Evolutionary conservation across 495 filamentous ascomycete genomes (phyloP), one percentile per base, ranked within the genome.

Genomic region (Xylaria palmicola): DNA sequence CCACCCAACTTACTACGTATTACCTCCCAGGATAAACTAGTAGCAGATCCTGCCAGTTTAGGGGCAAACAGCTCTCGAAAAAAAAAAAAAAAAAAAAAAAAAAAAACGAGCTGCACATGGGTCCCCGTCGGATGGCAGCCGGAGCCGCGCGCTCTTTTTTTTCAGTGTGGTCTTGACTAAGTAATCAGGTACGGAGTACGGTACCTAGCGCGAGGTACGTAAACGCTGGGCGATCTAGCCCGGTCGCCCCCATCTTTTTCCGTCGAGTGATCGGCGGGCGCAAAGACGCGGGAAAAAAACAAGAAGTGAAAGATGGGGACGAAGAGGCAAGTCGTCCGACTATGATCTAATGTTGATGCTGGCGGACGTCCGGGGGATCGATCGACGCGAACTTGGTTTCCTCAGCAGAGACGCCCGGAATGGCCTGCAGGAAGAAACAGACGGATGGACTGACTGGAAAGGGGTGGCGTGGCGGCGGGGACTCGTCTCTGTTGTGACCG

Each of bases 41-140:
- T 44, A 56, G 53, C 53, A 43, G 53, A 56, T 56, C 53, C 39
- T 56, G 15, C 9, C 53, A 19, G 19, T 39, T 39, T 30, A 48
- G 55, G 43, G 55, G 44, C 55, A 39, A 48, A n/a, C n/a, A n/a
- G n/a, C n/a, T n/a, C n/a, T n/a, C n/a, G n/a, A n/a, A n/a, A n/a
- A n/a, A n/a, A n/a, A n/a, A n/a, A n/a, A n/a, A n/a, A n/a, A n/a
- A n/a, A n/a, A n/a, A n/a, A n/a, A n/a, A n/a, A n/a, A n/a, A n/a
- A n/a, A n/a, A n/a, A n/a, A n/a, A n/a, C n/a, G 30, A 39, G 53
- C 22, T 32, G 36, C 26, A 27, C 53, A 56, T 26, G 53, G 53
- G 34, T 56, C 12, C 30, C 20, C 9, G 4, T 55, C 51, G 51
- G 51, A 30, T 55, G 13, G 36, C 4, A 55, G 20, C 51, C 51